Evolutionary conservation across 352 stramenopile genomes (phyloP), one percentile per base, ranked within the genome.

Genomic region (Hyphochytrium catenoides): DNA sequence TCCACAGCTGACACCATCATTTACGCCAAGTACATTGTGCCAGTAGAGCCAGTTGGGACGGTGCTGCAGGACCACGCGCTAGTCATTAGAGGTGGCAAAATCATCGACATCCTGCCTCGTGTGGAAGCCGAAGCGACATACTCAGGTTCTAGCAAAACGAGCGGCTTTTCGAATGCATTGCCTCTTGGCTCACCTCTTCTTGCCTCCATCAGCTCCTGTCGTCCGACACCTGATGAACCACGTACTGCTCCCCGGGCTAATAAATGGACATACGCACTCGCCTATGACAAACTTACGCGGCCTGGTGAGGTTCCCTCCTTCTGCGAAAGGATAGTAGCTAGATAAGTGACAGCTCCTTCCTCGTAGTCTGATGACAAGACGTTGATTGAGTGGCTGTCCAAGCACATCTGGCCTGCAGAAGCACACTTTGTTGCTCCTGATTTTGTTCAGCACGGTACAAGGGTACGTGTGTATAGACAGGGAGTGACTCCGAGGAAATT

Each of bases 321-420:
- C n/a, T n/a, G n/a, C n/a, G n/a, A n/a, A n/a, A 12, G 41, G 36
- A 47, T 26, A 28, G 17, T 37, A 8, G 16, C 16, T 15, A 36
- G n/a, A 8, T 33, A 15, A 26, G n/a, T 2, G 24, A 26, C 17
- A 21, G 31, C 32, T 43, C 8, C 6, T 17, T 5, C 17, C 23
- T 36, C 22, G 15, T 43, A 43, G 27, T 58, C 61, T n/a, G 74
- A 86, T 41, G 74, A 89, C 52, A 79, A 81, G 46, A 46, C 50
- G 23, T 54, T 89, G 21, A 67, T 56, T 22, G 60, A 82, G 43
- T 89, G 74, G 74, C 50, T 87, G 12, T 39, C 28, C 29, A 47
- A 85, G 42, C 65, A 81, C 43, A 79, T 89, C 26, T 89, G 70
- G 65, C 74, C 74, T 9, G 64, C 59, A 2, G 74, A 89, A 39